phyloP scores from a whole-genome alignment of 768 basidiomycete genomes.

The Termitomyces sp. region DNA sequence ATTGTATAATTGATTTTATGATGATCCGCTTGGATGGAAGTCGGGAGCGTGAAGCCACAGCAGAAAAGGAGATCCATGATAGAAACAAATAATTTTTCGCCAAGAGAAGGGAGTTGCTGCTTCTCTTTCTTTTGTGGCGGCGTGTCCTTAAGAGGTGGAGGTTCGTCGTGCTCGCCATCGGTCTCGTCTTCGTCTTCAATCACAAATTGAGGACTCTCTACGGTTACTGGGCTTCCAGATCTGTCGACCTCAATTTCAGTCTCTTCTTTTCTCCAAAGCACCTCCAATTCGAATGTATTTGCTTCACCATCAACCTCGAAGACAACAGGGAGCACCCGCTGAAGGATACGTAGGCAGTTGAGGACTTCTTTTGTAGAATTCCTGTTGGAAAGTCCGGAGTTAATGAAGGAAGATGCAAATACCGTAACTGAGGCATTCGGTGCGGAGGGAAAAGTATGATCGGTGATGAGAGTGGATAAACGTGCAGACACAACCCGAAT shows the following conservation, averaged over 20 bases:
- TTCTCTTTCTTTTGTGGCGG: conserved; percentile 35
- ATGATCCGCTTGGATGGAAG: conserved; percentile 67
- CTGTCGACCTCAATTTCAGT: conserved; percentile 29
- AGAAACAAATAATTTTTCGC: conserved; percentile 72
- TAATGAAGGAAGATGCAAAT: conserved; percentile 68
- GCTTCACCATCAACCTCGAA: conserved; percentile 75
- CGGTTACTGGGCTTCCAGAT: conserved; percentile 7
- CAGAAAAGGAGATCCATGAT: conserved; percentile 87
- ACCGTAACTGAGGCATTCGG: conserved; percentile 52
- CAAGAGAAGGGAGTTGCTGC: conserved; percentile 60
- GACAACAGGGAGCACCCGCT: conserved; percentile 84
- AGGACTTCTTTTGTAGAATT: conserved; percentile 83
- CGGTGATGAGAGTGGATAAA: conserved; percentile 68
- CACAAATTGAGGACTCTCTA: conserved; percentile 64
- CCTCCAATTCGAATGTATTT: conserved; percentile 67
- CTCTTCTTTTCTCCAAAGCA: conserved; percentile 75
- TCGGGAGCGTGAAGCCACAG: conserved; percentile 88
- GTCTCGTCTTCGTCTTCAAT: conserved; percentile 65
- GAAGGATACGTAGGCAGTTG: conserved; percentile 88
- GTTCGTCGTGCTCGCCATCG: conserved; percentile 11
- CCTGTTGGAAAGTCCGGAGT: conserved; percentile 45
- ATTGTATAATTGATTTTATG: conserved; percentile 85
- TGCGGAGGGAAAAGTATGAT: conserved; percentile 73
- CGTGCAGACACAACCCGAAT: conserved; percentile 63
- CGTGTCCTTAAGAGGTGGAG: conserved; percentile 11